Evolutionary conservation across 257 asterid genomes (phyloP).

Genomic region (Solanum infundibuliforme): DNA sequence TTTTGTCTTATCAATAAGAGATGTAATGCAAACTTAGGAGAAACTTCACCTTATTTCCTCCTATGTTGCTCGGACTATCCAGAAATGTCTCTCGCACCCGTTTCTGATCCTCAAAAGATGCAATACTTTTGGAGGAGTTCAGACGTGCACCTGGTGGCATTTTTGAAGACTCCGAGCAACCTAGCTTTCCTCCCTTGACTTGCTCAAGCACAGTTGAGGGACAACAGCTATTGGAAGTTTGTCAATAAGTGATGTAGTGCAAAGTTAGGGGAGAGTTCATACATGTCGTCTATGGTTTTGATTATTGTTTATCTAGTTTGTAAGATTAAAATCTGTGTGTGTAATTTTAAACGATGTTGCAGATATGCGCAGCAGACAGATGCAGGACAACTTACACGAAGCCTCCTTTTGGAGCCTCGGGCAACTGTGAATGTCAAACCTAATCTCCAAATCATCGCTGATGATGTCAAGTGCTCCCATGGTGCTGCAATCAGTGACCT

Average conservation of each 20-base stretch:
- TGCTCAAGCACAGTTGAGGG: not conserved
- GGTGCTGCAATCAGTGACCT: slow-evolving; percentile 95
- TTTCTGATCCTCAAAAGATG: not conserved
- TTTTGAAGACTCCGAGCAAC: not conserved
- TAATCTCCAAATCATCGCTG: slow-evolving; percentile 89
- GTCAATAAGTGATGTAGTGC: not conserved
- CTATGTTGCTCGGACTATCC: not conserved
- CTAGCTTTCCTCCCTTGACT: not conserved
- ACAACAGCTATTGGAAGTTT: not conserved
- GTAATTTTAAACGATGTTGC: slow-evolving; percentile 3
- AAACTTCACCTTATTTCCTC: not conserved
- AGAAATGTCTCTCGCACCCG: not conserved
- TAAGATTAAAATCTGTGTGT: not conserved
- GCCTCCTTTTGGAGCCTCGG: slow-evolving; percentile 76
- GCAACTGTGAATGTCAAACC: slow-evolving; percentile 90
- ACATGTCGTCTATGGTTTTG: not conserved
- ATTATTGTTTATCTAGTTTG: not conserved
- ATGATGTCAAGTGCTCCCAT: slow-evolving; percentile 85
- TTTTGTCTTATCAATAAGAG: not conserved
- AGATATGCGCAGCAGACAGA: slow-evolving; percentile 95
- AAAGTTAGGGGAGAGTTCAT: not conserved
- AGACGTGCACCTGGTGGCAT: not conserved
- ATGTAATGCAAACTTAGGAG: not conserved
- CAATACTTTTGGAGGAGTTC: not conserved
- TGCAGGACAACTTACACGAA: slow-evolving; percentile 90